Evolutionary conservation across 768 basidiomycete genomes (phyloP), one percentile per base, ranked within the genome.

Genomic region (Lentinula edodes): DNA sequence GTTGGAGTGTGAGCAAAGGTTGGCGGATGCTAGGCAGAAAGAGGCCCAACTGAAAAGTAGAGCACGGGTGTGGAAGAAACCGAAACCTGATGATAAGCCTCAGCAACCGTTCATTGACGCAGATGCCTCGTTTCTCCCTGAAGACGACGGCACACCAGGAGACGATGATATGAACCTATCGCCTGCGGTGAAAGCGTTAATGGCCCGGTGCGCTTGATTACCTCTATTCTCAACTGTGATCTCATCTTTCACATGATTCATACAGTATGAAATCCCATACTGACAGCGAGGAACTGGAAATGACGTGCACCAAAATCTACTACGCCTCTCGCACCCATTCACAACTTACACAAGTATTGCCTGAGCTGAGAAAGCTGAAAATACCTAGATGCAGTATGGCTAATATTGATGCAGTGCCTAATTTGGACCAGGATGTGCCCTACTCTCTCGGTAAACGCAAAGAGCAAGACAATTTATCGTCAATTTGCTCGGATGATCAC

Each of bases 271-370:
- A 56, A n/a, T 18, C 58, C 20, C 42, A 58, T 28, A 67, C 72
- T 23, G 69, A 69, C 18, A 51, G 38, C 18, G 46, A 64, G 13
- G 74, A 73, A 58, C 75, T 76, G 50, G 87, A 87, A 61, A 80
- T 80, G 15, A 79, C 81, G 4, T 90, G 89, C 68, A 89, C 85
- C 41, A 91, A 93, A 78, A 88, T 98, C 63, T 97, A 86, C 72
- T 97, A 95, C 69, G 91, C 95, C 0, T 98, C 97, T 0, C 81
- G 96, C 36, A 99, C 96, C 0, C 96, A 99, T 73, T 95, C 95
- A 1, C 96, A 99, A 68, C 83, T 99, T 3, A 81, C 94, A 1
- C 96, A 99, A 71, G 81, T 98, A 3, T 79, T 95, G 16, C 88
- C 90, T 3, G 97, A 99, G 69, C 78, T 98, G 9, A 80, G 76